phyloP scores from a whole-genome alignment of 202 grass and related monocot genomes.

The Cymbopogon flexuosus region DNA sequence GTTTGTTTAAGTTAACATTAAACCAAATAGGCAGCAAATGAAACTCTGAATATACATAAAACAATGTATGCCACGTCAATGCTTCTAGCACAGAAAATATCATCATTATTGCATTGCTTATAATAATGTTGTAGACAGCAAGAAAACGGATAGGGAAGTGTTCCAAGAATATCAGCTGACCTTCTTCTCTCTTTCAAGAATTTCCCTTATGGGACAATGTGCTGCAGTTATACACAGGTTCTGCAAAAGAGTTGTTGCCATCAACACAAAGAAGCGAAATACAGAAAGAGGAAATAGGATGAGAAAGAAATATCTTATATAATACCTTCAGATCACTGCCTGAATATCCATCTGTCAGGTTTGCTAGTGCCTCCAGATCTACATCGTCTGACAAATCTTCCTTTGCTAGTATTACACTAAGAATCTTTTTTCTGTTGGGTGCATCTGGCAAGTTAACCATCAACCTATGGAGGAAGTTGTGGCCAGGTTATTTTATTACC shows the following conservation, averaged over 20 bases:
- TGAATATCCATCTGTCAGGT: conserved; percentile 87
- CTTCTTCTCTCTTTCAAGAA: conserved; percentile 91
- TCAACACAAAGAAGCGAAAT: conserved; percentile 4
- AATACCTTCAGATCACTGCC: conserved; percentile 95
- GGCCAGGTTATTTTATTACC: conserved; percentile 14
- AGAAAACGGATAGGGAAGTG: background rate
- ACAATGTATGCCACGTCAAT: background rate
- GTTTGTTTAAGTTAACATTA: background rate
- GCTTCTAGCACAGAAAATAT: background rate
- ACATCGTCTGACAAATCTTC: conserved; percentile 76
- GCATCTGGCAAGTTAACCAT: conserved; percentile 97
- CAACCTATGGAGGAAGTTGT: conserved; percentile 52
- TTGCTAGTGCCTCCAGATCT: conserved; percentile 70
- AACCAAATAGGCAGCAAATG: background rate
- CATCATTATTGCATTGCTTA: background rate
- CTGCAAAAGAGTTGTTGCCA: conserved; percentile 34
- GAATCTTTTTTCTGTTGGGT: conserved; percentile 89
- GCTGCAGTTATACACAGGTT: conserved; percentile 92
- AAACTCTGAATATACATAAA: background rate
- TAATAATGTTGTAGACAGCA: background rate
- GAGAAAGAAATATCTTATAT: background rate
- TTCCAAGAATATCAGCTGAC: conserved; percentile 39
- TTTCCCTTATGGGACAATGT: conserved; percentile 90
- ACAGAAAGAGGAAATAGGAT: background rate
- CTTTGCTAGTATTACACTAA: conserved; percentile 90